Percentiles rank a stretch among this genome's conserved stretches.
Evolutionary conservation across 108 stramenopile species (phyloP).

Genomic region (Skeletonema potamos): DNA sequence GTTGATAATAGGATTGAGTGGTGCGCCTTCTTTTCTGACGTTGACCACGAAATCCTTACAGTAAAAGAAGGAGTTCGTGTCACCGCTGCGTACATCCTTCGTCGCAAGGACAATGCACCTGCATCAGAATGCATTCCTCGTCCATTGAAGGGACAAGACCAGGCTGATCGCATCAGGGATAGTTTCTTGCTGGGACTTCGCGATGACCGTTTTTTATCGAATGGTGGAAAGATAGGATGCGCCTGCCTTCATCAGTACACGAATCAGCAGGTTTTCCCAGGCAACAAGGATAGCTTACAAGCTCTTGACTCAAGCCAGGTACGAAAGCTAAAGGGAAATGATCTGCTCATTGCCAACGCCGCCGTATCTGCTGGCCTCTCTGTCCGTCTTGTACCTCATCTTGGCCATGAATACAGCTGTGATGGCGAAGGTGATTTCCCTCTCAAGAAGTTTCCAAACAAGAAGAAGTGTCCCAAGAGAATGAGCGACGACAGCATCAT

Average conservation of each 20-base stretch:
- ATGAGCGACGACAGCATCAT: not conserved
- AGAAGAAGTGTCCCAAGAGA: conserved; percentile 1
- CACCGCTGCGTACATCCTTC: not conserved
- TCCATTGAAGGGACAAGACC: not conserved
- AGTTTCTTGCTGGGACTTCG: not conserved
- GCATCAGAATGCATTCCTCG: not conserved
- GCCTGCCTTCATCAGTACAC: not conserved
- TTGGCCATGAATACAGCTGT: not conserved
- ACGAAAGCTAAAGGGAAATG: not conserved
- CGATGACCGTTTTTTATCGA: not conserved
- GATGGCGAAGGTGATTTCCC: conserved; percentile 6
- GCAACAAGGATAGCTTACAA: too few species aligned
- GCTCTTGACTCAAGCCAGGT: not conserved
- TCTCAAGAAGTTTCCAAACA: not conserved
- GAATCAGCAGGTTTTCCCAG: not conserved
- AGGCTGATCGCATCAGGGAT: not conserved
- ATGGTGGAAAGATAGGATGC: conserved; percentile 2
- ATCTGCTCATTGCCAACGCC: not conserved
- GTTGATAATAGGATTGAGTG: not conserved
- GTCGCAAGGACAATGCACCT: not conserved
- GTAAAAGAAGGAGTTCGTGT: conserved; percentile 5
- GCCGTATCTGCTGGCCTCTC: not conserved
- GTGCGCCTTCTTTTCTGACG: conserved; percentile 16
- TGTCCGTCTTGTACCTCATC: conserved; percentile 1
- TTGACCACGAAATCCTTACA: not conserved